Evolutionary conservation across 2,329 filamentous ascomycete species (phyloP), one percentile per base, ranked within the genome.

Genomic region (Hypomyces rosellus): DNA sequence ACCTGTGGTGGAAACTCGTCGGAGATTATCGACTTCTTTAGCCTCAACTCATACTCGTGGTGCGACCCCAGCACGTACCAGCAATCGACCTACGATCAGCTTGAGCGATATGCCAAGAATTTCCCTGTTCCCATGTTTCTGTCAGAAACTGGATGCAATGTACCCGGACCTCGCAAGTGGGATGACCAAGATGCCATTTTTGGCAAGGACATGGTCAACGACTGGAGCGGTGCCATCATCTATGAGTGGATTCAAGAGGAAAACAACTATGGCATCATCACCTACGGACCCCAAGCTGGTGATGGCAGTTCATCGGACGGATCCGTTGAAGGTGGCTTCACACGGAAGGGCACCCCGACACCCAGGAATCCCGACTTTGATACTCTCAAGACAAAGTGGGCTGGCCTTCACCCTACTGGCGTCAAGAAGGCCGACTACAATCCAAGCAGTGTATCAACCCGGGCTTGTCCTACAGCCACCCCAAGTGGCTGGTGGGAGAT

Each of bases 221-320:
- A 77, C 60, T 83, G 69, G 82, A 90, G 86, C 46, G 89, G 89
- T 49, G 77, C 87, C 48, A 90, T 95, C 55, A 76, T 95, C 57
- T 95, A 95, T 69, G 89, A 95, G 65, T 95, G 89, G 89, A 89
- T 95, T 55, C 73, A 92, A 64, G 89, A 95, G 68, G 74, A 78
- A 46, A 95, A 95, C 67, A 69, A 88, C 61, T 95, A 95, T 66
- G 89, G 89, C 37, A 74, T 95, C 34, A 78, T 95, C 59, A 83
- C 77, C 16, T 95, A 95, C 64, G 88, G 86, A 1, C 71, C 78
- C 3, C 68, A 73, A n/a, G 76, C 75, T 11, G 74, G 20, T 5
- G 20, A 74, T 34, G 69, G 75, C 18, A 67, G 75, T 8, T 73
- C 73, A 6, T 73, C 77, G 13, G 65, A 74, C 50, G 4, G 2